Conservation (phyloP, 768 basidiomycete species). For the Filobasidium floriforme region DNA sequence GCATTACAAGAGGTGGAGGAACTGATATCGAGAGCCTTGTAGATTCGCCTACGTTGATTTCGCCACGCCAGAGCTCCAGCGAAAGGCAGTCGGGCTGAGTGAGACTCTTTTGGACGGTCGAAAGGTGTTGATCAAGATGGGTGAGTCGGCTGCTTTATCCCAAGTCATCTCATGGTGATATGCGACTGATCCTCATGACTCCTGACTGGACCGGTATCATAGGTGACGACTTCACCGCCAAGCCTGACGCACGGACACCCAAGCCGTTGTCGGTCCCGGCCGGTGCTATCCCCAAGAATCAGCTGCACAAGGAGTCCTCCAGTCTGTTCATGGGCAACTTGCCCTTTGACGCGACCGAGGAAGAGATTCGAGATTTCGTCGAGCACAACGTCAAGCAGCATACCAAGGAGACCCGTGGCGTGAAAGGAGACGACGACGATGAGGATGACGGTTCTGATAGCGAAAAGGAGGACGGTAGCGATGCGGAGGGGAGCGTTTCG, state of each 20-base stretch:
- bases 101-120: constrained; percentile 78
- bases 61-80: constrained; percentile 64
- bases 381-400: constrained; percentile 52
- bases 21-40: not conserved
- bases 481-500: constrained; percentile 54
- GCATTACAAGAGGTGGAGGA: not conserved
- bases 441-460: constrained; percentile 34
- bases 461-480: constrained; percentile 41
- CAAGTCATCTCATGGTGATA: constrained; percentile 8
- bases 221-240: constrained; percentile 66
- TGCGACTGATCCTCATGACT: constrained; percentile 8
- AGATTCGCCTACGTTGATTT: constrained; percentile 99
- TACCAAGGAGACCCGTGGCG: constrained; percentile 31
- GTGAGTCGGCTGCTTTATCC: constrained; percentile 47
- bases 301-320: constrained; percentile 59
- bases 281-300: constrained; percentile 64
- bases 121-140: constrained; percentile 86
- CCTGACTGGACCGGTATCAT: constrained; percentile 8
- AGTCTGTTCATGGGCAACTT: constrained; percentile 92
- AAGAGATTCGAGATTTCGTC: constrained; percentile 63
- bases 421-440: constrained; percentile 24
- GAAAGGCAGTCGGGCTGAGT: constrained; percentile 66
- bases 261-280: constrained; percentile 45
- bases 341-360: constrained; percentile 78
- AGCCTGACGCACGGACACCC: constrained; percentile 46